Base-by-base conservation (phyloP, 768 basidiomycete species). In the Clitopilus hobsonii region DNA sequence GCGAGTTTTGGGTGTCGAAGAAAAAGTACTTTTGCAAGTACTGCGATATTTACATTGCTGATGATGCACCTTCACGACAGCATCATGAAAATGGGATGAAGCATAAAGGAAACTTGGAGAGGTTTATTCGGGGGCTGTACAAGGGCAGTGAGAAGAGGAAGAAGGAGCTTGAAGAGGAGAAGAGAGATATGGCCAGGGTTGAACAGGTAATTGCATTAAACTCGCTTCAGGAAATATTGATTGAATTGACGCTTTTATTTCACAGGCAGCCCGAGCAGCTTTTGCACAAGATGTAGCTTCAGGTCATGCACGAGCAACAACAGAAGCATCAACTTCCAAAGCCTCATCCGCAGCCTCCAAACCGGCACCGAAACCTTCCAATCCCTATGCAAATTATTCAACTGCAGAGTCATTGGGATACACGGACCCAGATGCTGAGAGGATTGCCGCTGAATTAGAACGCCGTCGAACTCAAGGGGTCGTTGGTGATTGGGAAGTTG, bases 21-120 rank as follows among this genome's bases (percentile, higher is more conserved):
- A 94, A 94, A 71, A 88, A 85, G 62, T 96, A 95, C 71, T 89
- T 83, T 67, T 97, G 94, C 85, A 94, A 94, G 68, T 98, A 98
- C 76, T 98, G 97, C 75, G 90, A 94, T 51, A 94, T 93, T 59
- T 98, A 88, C 75, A 98, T 99, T 58, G 83, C 94, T 52, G 97
- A 99, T 73, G 96, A 99, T 77, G 92, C 78, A 8, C 89, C 97
- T 57, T 98, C 96, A 1, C 81, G 91, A 51, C 78, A 83, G 60
- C 92, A 92, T 53, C 97, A 99, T 66, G 97, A 98, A 71, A 90
- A 83, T 59, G 97, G 97, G 38, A 73, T 98, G 45, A 83, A 91
- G 27, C 97, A 99, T 75, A 89, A 95, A 65, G 97, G 96, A 45
- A 97, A 91, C 67, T 84, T 89, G 56, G 96, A 99, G 64, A 81